Percentiles rank a stretch among this genome's conserved stretches.
These are phyloP conservation scores for Phytopythium montanum DNA, from an alignment of 352 stramenopile species.

Conservation along the genomic window DNA sequence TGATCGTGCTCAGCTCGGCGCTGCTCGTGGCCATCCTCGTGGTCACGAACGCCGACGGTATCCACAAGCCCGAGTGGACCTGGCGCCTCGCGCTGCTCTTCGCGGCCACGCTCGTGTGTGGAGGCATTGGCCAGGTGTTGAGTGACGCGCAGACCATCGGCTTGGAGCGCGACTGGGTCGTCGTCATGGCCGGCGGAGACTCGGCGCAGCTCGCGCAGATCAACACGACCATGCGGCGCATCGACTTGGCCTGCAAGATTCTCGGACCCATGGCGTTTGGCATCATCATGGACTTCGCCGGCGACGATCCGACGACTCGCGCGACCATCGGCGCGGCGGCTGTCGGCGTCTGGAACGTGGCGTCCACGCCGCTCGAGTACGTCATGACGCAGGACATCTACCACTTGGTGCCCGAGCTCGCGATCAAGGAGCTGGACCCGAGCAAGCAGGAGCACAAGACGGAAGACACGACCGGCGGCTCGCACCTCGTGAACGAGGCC, in stretches of 20 bases:
- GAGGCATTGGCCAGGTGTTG: conserved; percentile 75
- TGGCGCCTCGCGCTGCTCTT: conserved; percentile 47
- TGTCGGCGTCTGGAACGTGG: conserved; percentile 76
- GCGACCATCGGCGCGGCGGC: conserved; percentile 57
- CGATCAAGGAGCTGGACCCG: conserved; percentile 20
- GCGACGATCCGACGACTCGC: conserved; percentile 49
- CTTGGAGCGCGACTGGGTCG: conserved; percentile 86
- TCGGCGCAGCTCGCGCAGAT: conserved; percentile 42
- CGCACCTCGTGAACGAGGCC: conserved; percentile 13
- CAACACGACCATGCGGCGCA: conserved; percentile 76
- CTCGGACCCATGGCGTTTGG: conserved; percentile 68
- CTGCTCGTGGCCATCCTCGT: conserved; percentile 57
- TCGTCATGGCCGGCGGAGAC: conserved; percentile 51
- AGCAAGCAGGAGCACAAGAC: background rate
- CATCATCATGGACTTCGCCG: conserved; percentile 80
- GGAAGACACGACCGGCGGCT: conserved; percentile 8
- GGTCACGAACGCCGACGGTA: conserved; percentile 44
- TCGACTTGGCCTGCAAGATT: conserved; percentile 79
- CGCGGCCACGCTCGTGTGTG: conserved; percentile 47
- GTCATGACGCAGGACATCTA: conserved; percentile 72
- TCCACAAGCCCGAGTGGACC: conserved; percentile 58
- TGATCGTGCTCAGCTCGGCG: conserved; percentile 59
- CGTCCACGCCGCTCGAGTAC: conserved; percentile 77
- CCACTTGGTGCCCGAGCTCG: conserved; percentile 45
- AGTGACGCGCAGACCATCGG: conserved; percentile 73